A percentile compares a stretch with the other conserved stretches of the same genome.
Evolutionary conservation across 345 rosid species (phyloP).

Genomic region (Sonneratia alba): DNA sequence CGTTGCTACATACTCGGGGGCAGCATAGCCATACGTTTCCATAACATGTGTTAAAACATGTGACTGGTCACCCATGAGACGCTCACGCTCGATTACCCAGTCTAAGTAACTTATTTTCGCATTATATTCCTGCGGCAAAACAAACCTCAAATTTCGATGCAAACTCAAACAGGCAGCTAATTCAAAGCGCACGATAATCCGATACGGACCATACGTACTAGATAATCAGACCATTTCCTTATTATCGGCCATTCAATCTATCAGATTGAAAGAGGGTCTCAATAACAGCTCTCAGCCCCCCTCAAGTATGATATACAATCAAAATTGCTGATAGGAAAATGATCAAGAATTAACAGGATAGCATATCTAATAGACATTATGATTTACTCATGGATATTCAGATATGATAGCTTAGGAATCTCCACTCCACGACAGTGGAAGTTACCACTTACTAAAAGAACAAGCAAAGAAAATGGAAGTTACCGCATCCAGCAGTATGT

Average conservation of each 20-base stretch:
- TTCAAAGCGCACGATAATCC: neutral
- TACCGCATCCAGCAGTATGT: constrained; percentile 13
- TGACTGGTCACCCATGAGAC: neutral
- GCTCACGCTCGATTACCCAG: constrained; percentile 4
- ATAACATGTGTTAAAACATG: constrained; percentile 3
- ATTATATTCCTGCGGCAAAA: neutral
- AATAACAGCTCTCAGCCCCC: neutral
- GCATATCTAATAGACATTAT: no score
- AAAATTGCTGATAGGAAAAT: neutral
- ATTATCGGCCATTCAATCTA: neutral
- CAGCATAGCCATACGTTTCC: neutral
- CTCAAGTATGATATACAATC: neutral
- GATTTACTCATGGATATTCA: no score
- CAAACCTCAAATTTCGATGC: neutral
- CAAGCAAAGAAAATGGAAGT: neutral
- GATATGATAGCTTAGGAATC: neutral
- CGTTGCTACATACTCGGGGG: neutral
- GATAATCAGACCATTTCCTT: no score
- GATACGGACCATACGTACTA: neutral
- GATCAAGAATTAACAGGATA: neutral
- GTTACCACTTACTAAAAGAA: neutral
- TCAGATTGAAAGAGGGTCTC: neutral
- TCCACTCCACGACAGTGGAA: neutral
- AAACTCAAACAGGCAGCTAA: neutral
- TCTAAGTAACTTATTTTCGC: constrained; percentile 9